These are phyloP conservation scores for Termitomyces sp. DNA, from an alignment of 768 basidiomycete genomes.

Conservation along the genomic window DNA sequence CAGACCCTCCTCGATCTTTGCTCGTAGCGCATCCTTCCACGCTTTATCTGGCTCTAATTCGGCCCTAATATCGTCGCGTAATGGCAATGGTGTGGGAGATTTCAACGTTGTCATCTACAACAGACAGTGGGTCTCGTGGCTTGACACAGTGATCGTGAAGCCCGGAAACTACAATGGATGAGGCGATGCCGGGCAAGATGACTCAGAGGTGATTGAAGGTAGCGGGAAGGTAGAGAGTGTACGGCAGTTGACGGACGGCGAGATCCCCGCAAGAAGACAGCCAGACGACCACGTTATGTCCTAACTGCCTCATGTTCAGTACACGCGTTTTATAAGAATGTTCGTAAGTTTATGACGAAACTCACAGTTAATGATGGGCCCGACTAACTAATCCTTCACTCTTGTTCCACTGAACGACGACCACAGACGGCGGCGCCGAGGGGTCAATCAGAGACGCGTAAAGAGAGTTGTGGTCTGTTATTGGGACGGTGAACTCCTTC, in stretches of 20 bases:
- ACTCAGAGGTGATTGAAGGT: conserved; percentile 5
- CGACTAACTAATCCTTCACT: not conserved
- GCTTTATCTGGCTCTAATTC: conserved; percentile 50
- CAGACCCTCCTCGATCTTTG: conserved; percentile 46
- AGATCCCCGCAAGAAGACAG: conserved; percentile 18
- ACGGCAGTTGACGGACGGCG: conserved; percentile 20
- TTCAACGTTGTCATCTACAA: conserved; percentile 35
- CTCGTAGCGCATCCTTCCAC: conserved; percentile 47
- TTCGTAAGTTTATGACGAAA: conserved; percentile 13
- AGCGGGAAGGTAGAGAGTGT: conserved; percentile 14
- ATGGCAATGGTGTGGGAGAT: conserved; percentile 20
- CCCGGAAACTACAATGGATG: conserved; percentile 3
- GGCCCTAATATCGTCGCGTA: conserved; percentile 22
- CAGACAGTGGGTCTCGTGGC: conserved; percentile 5
- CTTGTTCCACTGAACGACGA: conserved; percentile 10
- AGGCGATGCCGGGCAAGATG: conserved; percentile 12
- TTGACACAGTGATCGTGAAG: conserved; percentile 7
- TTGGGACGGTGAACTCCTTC: conserved; percentile 9
- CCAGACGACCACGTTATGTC: conserved; percentile 33
- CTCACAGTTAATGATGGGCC: conserved; percentile 20
- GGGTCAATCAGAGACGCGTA: conserved; percentile 14
- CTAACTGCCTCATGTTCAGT: conserved; percentile 55
- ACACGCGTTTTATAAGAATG: conserved; percentile 40
- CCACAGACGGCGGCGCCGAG: conserved; percentile 8
- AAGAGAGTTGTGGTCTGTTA: conserved; percentile 15